A percentile compares a stretch with the other conserved stretches of the same genome.
phyloP scores from a whole-genome alignment of 2,329 filamentous ascomycete species.

The Diaporthe sp. region DNA sequence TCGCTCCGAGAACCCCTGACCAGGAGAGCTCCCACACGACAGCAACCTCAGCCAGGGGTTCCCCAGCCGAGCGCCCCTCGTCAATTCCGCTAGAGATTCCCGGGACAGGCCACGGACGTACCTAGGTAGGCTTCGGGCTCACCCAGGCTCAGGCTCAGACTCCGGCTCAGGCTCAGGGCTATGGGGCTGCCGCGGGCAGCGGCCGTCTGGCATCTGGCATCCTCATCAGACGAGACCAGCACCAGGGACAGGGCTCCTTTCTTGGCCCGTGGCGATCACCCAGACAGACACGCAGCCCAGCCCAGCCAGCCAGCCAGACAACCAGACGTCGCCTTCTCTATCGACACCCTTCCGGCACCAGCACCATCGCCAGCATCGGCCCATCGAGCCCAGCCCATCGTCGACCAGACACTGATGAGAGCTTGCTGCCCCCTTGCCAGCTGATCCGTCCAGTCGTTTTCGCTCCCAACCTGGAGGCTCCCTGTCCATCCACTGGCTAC shows the following conservation, averaged over 20 bases:
- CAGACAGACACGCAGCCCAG: slow-evolving; percentile 12
- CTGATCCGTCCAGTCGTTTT: slow-evolving; percentile 25
- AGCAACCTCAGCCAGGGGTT: slow-evolving; percentile 21
- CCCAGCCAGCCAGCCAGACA: slow-evolving; percentile 6
- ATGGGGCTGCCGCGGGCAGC: slow-evolving; percentile 26
- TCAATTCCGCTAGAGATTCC: slow-evolving; percentile 3
- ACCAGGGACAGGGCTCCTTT: slow-evolving; percentile 15
- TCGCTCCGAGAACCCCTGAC: slow-evolving; percentile 24
- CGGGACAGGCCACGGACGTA: slow-evolving; percentile 14
- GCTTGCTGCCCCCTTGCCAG: slow-evolving; percentile 22
- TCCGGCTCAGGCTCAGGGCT: not conserved
- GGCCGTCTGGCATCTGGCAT: slow-evolving; percentile 20
- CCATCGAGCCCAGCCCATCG: slow-evolving; percentile 16
- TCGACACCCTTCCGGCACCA: slow-evolving; percentile 22
- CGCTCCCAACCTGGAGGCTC: slow-evolving; percentile 27
- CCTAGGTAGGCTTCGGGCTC: not conserved
- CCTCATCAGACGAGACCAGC: slow-evolving; percentile 17
- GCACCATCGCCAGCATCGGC: slow-evolving; percentile 11
- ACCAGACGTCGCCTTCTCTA: slow-evolving; percentile 12
- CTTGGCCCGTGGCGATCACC: slow-evolving; percentile 31
- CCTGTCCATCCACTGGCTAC: slow-evolving; percentile 24
- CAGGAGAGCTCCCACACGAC: slow-evolving; percentile 20
- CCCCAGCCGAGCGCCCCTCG: slow-evolving; percentile 29
- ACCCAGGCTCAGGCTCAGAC: not conserved
- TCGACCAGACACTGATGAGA: not conserved